A percentile compares a stretch with the other conserved stretches of the same genome.
phyloP scores from a whole-genome alignment of 208 protist genomes.

The Wallacemonas collosoma region DNA sequence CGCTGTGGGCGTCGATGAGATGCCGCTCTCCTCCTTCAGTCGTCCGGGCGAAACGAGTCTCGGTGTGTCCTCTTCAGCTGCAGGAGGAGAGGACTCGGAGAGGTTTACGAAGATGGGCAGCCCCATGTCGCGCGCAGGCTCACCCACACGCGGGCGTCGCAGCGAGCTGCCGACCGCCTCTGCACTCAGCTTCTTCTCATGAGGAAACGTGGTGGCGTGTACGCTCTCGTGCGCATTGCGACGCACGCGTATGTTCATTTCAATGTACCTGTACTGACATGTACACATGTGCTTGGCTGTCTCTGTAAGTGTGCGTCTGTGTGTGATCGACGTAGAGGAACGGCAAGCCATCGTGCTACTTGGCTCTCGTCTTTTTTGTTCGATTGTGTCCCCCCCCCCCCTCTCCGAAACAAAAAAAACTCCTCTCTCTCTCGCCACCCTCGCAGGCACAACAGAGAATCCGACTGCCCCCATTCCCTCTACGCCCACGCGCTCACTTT shows the following conservation, averaged over 20 bases:
- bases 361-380: slow-evolving; percentile 17
- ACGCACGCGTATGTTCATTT: no score
- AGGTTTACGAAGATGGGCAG: background rate
- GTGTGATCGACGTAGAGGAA: no score
- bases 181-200: slow-evolving; percentile 6
- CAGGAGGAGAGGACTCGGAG: background rate
- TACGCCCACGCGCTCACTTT: no score
- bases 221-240: no score
- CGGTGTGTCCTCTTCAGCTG: background rate
- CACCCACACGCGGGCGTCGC: background rate
- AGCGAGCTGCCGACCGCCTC: background rate
- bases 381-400: background rate
- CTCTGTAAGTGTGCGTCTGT: no score
- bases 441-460: no score
- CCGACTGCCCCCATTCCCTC: no score
- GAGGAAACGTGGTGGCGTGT: background rate
- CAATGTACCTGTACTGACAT: no score
- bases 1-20: background rate
- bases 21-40: no score
- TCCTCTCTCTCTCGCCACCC: no score
- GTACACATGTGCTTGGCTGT: no score
- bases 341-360: background rate
- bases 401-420: slow-evolving; percentile 13
- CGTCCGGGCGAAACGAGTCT: no score
- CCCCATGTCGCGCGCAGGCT: background rate